Evolutionary conservation across 495 filamentous ascomycete genomes (phyloP), one percentile per base, ranked within the genome.

Genomic region (Letharia lupina): DNA sequence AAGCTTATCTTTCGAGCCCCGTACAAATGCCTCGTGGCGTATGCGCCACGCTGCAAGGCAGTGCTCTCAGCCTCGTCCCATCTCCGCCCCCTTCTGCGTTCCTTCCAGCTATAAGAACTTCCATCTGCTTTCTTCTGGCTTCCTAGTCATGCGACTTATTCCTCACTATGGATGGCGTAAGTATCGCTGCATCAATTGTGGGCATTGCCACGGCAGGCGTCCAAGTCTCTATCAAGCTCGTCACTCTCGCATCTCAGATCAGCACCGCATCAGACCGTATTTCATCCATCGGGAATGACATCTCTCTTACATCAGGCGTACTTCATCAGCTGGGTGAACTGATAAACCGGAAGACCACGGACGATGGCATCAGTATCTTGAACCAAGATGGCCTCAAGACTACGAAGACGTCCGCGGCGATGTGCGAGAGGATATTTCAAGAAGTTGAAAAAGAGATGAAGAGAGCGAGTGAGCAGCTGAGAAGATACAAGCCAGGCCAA

Each of bases 171-270:
- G 70, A 72, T n/a, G 69, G 69, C 39, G 48, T 72, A 6, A 65
- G 69, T 40, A 41, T 65, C 42, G 71, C 69, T 2, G 69, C 71
- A 16, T 68, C 71, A 12, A 65, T 71, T 12, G 12, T 71, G 6
- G 63, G 31, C 15, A 72, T 72, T 39, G 67, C 70, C 3, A 62
- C 64, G 8, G 67, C 65, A 23, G 67, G 71, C 39, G 42, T 69
- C 13, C 69, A 69, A 65, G 47, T 68, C 23, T 69, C 67, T n/a
- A 67, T 71, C 33, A 69, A 69, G 40, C 61, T 71, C 28, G 42
- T 69, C 18, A 66, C 69, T n/a, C 61, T 73, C n/a, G 66, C 67
- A 54, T 56, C 54, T 18, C 69, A 69, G 44, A 59, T 68, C 13
- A 71, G 57, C 42, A 70, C 66, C 7, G 66, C 66, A 7, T 48